Evolutionary conservation across 23 red algal genomes (phyloP).

Genomic region (Agarophyton chilense): DNA sequence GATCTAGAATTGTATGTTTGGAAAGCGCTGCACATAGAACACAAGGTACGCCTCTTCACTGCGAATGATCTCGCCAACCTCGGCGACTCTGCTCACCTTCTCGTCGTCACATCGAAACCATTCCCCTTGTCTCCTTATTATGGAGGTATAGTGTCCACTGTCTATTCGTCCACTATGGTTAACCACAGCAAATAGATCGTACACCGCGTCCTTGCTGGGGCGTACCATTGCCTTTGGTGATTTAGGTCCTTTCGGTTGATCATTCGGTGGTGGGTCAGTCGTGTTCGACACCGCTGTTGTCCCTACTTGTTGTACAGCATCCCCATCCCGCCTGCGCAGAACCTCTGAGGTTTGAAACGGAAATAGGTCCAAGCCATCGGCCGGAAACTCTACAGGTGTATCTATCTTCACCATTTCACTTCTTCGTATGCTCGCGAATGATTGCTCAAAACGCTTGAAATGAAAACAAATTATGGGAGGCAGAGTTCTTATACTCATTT

Average conservation of each 20-base stretch:
- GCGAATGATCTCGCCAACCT: slow-evolving; percentile 41
- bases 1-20: slow-evolving; percentile 63
- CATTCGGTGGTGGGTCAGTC: background rate
- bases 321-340: slow-evolving; percentile 3
- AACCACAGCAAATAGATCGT: slow-evolving; percentile 89
- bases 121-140: slow-evolving; percentile 65
- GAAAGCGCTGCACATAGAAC: slow-evolving; percentile 72
- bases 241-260: background rate
- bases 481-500: slow-evolving; percentile 80
- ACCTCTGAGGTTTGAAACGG: slow-evolving; percentile 68
- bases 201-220: slow-evolving; percentile 51
- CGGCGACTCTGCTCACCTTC: slow-evolving; percentile 55
- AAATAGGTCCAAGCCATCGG: slow-evolving; percentile 71
- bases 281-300: background rate
- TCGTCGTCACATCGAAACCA: slow-evolving; percentile 96
- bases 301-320: background rate
- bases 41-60: slow-evolving; percentile 77
- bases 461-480: slow-evolving; percentile 93
- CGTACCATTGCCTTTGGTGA: background rate
- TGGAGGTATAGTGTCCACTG: slow-evolving; percentile 89
- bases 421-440: slow-evolving; percentile 52
- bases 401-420: slow-evolving; percentile 85
- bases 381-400: slow-evolving; percentile 82
- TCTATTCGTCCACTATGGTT: slow-evolving; percentile 91
- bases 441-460: slow-evolving; percentile 94